Percentiles rank a stretch among this genome's conserved stretches.
Conservation (phyloP, 2,329 filamentous ascomycete species). For the Colletotrichum sp. region DNA sequence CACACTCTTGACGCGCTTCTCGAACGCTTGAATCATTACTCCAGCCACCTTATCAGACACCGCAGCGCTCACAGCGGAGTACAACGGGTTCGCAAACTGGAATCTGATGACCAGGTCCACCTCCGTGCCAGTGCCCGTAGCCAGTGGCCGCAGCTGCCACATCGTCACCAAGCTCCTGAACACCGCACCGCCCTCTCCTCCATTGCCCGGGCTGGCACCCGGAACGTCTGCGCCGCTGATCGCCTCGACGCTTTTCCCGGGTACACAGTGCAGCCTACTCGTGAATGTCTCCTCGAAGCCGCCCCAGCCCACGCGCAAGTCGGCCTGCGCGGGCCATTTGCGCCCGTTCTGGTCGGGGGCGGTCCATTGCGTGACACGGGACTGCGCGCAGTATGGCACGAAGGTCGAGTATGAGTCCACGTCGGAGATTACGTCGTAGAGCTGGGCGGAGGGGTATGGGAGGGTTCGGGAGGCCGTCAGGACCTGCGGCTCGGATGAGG, state of each 20-base stretch:
- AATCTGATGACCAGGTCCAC: slow-evolving; percentile 81
- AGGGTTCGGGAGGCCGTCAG: slow-evolving; percentile 78
- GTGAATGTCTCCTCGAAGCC: slow-evolving; percentile 85
- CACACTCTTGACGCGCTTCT: slow-evolving; percentile 73
- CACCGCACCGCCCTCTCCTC: slow-evolving; percentile 44
- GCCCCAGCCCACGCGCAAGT: slow-evolving; percentile 85
- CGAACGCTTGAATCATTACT: slow-evolving; percentile 93
- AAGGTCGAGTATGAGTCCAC: slow-evolving; percentile 84
- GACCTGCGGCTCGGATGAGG: slow-evolving; percentile 52
- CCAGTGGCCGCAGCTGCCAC: slow-evolving; percentile 66
- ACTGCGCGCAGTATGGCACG: slow-evolving; percentile 87
- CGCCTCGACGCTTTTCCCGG: slow-evolving; percentile 76
- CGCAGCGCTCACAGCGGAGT: slow-evolving; percentile 80
- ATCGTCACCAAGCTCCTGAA: slow-evolving; percentile 73
- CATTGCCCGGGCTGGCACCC: slow-evolving; percentile 14
- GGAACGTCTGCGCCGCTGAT: slow-evolving; percentile 66
- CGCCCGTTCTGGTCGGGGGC: slow-evolving; percentile 51
- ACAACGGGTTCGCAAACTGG: slow-evolving; percentile 87
- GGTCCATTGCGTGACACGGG: slow-evolving; percentile 79
- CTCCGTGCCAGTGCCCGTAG: slow-evolving; percentile 57
- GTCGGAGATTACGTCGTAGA: slow-evolving; percentile 89
- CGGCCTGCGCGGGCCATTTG: slow-evolving; percentile 75
- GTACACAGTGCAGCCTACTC: slow-evolving; percentile 79
- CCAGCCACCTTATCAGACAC: slow-evolving; percentile 85
- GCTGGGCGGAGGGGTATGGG: slow-evolving; percentile 70